Evolutionary conservation across 805 yeast genomes (phyloP).

Genomic region (Hanseniaspora pseudoguilliermondii): DNA sequence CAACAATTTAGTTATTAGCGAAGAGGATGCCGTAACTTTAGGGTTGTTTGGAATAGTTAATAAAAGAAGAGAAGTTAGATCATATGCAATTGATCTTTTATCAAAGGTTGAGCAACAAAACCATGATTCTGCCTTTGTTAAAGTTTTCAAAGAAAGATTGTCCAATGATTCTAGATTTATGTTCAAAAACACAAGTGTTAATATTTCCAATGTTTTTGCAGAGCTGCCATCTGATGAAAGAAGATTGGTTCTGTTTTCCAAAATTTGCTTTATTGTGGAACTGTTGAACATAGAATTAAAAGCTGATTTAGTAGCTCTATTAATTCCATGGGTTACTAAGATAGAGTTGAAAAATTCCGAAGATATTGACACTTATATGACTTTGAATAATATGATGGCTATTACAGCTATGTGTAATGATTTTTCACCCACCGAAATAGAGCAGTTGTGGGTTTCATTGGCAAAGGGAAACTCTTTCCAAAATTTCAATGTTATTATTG

Average conservation of each 20-base stretch:
- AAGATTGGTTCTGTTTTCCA: constrained; percentile 55
- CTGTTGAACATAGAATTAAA: constrained; percentile 45
- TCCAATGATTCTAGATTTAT: constrained; percentile 68
- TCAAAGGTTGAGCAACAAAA: constrained; percentile 49
- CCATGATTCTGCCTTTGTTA: constrained; percentile 42
- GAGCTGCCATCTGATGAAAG: constrained; percentile 42
- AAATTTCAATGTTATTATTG: constrained; percentile 62
- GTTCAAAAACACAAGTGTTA: constrained; percentile 74
- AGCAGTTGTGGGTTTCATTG: constrained; percentile 90
- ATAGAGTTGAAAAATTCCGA: constrained; percentile 47
- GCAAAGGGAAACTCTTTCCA: constrained; percentile 56
- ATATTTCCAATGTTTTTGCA: constrained; percentile 64
- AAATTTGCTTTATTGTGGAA: constrained; percentile 54
- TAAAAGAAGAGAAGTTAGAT: constrained; percentile 52
- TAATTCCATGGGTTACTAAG: constrained; percentile 87
- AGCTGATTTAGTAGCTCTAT: constrained; percentile 64
- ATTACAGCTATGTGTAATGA: constrained; percentile 70
- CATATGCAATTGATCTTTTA: constrained; percentile 59
- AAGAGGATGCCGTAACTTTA: constrained; percentile 58
- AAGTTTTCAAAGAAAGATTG: constrained; percentile 54
- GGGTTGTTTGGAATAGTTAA: constrained; percentile 72
- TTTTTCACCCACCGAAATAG: constrained; percentile 71
- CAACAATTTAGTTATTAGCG: constrained; percentile 35
- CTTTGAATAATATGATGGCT: constrained; percentile 66
- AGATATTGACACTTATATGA: constrained; percentile 48